Evolutionary conservation across 176 grass and related monocot genomes (phyloP).

Genomic region (Bolboschoenus planiculmis): DNA sequence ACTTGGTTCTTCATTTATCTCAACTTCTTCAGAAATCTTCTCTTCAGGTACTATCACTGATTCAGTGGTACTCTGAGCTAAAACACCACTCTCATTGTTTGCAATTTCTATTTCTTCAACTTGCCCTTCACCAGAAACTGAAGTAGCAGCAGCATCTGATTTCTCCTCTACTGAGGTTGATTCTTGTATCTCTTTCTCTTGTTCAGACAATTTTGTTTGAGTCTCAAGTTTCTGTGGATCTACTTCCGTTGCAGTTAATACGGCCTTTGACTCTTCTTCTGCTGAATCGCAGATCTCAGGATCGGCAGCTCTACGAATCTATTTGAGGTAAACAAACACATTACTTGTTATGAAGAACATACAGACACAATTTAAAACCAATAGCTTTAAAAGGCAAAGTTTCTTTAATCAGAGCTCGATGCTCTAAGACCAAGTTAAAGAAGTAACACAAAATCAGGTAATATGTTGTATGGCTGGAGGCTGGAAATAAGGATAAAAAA

Average conservation of each 20-base stretch:
- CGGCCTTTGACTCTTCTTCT: neutral
- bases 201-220: conserved; percentile 4
- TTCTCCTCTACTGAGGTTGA: neutral
- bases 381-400: neutral
- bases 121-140: conserved; percentile 8
- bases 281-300: neutral
- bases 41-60: neutral
- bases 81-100: neutral
- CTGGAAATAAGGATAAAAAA: neutral
- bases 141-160: neutral
- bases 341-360: neutral
- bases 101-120: neutral
- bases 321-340: neutral
- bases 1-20: conserved; percentile 13
- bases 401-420: neutral
- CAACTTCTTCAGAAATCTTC: neutral
- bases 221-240: neutral
- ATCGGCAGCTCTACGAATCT: neutral
- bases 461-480: neutral
- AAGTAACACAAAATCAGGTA: neutral
- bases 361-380: neutral
- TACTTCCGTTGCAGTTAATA: conserved; percentile 7
- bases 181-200: conserved; percentile 3
- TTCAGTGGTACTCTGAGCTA: neutral
- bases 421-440: neutral